These are phyloP conservation scores for Botrytis hyacinthi DNA, from an alignment of 2,329 filamentous ascomycete species.

Conservation along the genomic window DNA sequence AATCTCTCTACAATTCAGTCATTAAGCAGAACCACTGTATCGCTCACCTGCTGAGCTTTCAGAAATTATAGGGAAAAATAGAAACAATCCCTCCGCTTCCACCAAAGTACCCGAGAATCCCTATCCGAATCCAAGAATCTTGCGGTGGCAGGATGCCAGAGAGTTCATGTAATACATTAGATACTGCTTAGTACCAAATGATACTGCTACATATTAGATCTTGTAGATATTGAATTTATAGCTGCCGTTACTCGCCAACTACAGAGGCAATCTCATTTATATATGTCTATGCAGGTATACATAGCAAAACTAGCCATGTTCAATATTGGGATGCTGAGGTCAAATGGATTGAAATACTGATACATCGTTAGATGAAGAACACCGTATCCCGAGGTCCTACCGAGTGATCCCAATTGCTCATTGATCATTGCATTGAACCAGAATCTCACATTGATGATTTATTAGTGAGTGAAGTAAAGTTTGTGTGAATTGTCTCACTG, in stretches of 20 bases:
- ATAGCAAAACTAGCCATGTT: background rate
- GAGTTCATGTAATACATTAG: background rate
- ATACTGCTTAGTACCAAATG: slow-evolving; percentile 6
- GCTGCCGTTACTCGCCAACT: background rate
- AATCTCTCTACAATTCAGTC: background rate
- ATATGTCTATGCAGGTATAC: background rate
- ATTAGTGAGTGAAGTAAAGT: background rate
- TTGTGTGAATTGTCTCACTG: background rate
- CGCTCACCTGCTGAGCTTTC: too few relatives aligned
- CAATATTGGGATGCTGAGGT: background rate
- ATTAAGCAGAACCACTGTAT: background rate
- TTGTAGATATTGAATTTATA: background rate
- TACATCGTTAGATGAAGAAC: background rate
- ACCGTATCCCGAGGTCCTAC: too few relatives aligned
- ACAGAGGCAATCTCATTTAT: background rate
- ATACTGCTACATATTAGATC: too few relatives aligned
- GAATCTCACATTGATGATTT: background rate
- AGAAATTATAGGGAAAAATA: background rate
- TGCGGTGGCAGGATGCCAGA: background rate
- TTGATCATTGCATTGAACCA: background rate
- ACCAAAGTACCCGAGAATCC: background rate
- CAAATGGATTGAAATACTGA: background rate
- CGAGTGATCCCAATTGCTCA: background rate
- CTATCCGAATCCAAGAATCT: background rate
- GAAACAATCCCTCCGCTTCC: background rate